phyloP scores from a whole-genome alignment of 148 eudicot species.

The Silene latifolia region DNA sequence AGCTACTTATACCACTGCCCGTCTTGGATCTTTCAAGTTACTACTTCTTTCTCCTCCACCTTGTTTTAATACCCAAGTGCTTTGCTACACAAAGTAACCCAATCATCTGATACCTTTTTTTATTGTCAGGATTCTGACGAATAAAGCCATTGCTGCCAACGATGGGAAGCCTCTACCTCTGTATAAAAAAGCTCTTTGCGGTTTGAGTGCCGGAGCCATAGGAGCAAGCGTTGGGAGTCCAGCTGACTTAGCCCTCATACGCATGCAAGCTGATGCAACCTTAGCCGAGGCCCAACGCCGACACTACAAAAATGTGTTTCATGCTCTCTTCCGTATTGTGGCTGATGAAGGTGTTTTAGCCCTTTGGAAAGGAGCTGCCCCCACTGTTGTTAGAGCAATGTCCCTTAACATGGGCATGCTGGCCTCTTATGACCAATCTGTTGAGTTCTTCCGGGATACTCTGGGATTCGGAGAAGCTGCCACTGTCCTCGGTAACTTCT shows the following conservation, averaged over 20 bases:
- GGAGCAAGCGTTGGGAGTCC: slow-evolving; percentile 93
- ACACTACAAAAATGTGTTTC: slow-evolving; percentile 83
- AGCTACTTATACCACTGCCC: slow-evolving; percentile 93
- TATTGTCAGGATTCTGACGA: slow-evolving; percentile 56
- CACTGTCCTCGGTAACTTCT: slow-evolving; percentile 64
- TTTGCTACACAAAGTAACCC: not conserved
- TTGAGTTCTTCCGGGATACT: slow-evolving; percentile 74
- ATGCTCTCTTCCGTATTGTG: slow-evolving; percentile 71
- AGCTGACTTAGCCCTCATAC: slow-evolving; percentile 88
- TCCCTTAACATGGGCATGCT: slow-evolving; percentile 99
- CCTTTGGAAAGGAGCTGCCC: slow-evolving; percentile 93
- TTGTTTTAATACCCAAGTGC: no score
- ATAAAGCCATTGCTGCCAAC: slow-evolving; percentile 82
- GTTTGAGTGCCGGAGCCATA: slow-evolving; percentile 93
- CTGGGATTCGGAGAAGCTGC: slow-evolving; percentile 74
- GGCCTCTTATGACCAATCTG: slow-evolving; percentile 94
- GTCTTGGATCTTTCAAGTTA: slow-evolving; percentile 90
- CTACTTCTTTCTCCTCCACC: slow-evolving; percentile 6
- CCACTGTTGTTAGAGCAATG: slow-evolving; percentile 97
- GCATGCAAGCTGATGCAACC: slow-evolving; percentile 99
- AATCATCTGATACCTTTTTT: not conserved
- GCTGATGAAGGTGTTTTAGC: slow-evolving; percentile 82
- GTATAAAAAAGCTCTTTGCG: slow-evolving; percentile 91
- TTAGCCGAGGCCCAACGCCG: slow-evolving; percentile 76
- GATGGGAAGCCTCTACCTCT: slow-evolving; percentile 96